Conservation (phyloP, 495 filamentous ascomycete species). For the Jackrogersella multiformis region DNA sequence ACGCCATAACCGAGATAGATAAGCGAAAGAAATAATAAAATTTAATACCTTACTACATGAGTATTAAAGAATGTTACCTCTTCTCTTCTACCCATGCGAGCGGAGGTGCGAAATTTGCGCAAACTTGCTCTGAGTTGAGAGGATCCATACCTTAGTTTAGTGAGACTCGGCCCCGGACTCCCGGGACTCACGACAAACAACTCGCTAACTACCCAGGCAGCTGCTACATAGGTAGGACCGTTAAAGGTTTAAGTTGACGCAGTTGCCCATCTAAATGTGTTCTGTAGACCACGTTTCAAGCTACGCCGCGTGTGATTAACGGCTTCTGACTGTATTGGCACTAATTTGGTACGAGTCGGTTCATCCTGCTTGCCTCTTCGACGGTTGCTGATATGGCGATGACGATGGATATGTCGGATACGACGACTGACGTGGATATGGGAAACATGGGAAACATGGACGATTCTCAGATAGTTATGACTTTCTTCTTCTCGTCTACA, state of each 20-base stretch:
- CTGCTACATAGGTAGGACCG: too few species aligned
- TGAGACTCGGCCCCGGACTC: neutral
- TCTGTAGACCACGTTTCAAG: neutral
- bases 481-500: constrained; percentile 65
- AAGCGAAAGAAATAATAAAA: neutral
- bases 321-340: neutral
- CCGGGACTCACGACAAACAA: neutral
- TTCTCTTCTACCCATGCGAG: neutral
- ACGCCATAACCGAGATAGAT: neutral
- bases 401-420: constrained; percentile 24
- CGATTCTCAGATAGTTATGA: constrained; percentile 46
- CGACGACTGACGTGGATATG: constrained; percentile 26
- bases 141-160: neutral
- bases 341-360: neutral
- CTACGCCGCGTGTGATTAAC: neutral
- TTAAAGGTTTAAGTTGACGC: constrained; percentile 2
- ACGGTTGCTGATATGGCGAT: neutral
- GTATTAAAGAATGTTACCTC: neutral
- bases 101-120: constrained; percentile 21
- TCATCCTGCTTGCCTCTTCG: neutral
- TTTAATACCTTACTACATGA: neutral
- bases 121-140: constrained; percentile 15
- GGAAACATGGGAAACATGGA: constrained; percentile 27
- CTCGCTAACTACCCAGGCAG: too few species aligned
- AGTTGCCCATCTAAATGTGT: neutral